Base-by-base conservation (phyloP, 2,329 filamentous ascomycete species). In the Aphanoascus verrucosus region DNA sequence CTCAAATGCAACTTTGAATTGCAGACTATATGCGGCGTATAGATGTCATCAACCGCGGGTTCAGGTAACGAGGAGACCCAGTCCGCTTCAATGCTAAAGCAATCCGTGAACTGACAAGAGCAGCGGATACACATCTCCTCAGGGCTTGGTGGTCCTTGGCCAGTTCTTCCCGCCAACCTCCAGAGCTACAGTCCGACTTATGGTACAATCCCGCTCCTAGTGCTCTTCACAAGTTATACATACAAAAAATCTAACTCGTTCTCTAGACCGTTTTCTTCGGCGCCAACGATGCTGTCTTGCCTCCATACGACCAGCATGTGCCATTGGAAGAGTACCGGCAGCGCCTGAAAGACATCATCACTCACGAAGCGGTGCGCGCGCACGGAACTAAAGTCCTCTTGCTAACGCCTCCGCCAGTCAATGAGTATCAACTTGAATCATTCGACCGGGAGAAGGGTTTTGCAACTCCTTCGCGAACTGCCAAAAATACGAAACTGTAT, bases 11-110 rank as follows among this genome's bases (percentile, higher is more conserved):
- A n/a, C 31, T 17, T 14, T 15, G 19, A 52, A 8, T 14, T 55
- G 41, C 61, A 91, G 87, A 79, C 54, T 90, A 87, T 64, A 79
- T 81, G 48, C 82, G 91, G 54, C 81, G 83, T 35, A 75, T 93
- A 12, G 93, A 97, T 70, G 81, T 97, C 45, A 74, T 97, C 62
- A 95, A 96, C 67, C 81, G 89, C 43, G 93, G 93, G 4, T 82
- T 94, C 58, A 86, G 81, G 62, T 80, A 67, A 9, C 9, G 12
- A 20, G n/a, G 34, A 38, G 11, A 48, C 32, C 20, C 9, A 15
- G 6, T 49, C 1, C 35, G 1, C 15, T n/a, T 41, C n/a, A 15
- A 7, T 41, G 38, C 38, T 41, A 3, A 19, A n/a, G 38, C 40
- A n/a, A 7, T 35, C 20, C 9, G 7, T 2, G 12, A 14, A 20